phyloP scores from a whole-genome alignment of 192 early-diverging fungal genomes.

The Mortierella antarctica region DNA sequence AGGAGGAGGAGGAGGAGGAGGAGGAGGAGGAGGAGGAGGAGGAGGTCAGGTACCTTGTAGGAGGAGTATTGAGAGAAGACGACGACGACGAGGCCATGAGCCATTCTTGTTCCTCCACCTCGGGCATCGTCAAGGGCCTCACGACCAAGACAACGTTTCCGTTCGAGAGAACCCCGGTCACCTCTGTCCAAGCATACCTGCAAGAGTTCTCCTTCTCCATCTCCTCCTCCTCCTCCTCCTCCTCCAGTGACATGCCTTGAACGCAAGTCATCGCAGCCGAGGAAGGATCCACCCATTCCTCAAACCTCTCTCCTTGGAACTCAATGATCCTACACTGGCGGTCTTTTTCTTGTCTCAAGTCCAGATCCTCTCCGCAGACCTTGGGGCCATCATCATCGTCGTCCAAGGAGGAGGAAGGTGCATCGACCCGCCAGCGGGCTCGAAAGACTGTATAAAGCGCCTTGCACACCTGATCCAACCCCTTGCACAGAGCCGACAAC shows the following conservation, averaged over 20 bases:
- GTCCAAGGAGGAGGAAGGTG: neutral
- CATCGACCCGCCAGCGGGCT: constrained; percentile 40
- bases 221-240: too few relatives aligned
- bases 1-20: neutral
- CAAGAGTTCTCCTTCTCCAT: neutral
- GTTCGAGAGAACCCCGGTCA: constrained; percentile 32
- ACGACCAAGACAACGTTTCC: constrained; percentile 32
- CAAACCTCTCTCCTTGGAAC: constrained; percentile 44
- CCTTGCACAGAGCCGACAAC: constrained; percentile 20
- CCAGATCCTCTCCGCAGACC: too few relatives aligned
- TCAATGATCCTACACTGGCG: constrained; percentile 10
- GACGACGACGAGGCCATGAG: neutral
- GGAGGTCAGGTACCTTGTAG: neutral
- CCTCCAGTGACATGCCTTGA: too few relatives aligned
- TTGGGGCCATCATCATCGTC: too few relatives aligned
- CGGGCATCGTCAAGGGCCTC: constrained; percentile 33
- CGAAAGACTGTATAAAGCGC: constrained; percentile 27
- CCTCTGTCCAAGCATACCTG: constrained; percentile 31
- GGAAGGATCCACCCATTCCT: constrained; percentile 41
- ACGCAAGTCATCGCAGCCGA: neutral
- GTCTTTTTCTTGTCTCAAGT: neutral
- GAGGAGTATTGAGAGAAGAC: neutral
- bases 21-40: neutral
- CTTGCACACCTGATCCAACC: constrained; percentile 37
- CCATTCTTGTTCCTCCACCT: neutral